A percentile compares a stretch with the other conserved stretches of the same genome.
These are phyloP conservation scores for Fusarium sp. DNA, from an alignment of 2,329 filamentous ascomycete genomes.

Conservation along the genomic window DNA sequence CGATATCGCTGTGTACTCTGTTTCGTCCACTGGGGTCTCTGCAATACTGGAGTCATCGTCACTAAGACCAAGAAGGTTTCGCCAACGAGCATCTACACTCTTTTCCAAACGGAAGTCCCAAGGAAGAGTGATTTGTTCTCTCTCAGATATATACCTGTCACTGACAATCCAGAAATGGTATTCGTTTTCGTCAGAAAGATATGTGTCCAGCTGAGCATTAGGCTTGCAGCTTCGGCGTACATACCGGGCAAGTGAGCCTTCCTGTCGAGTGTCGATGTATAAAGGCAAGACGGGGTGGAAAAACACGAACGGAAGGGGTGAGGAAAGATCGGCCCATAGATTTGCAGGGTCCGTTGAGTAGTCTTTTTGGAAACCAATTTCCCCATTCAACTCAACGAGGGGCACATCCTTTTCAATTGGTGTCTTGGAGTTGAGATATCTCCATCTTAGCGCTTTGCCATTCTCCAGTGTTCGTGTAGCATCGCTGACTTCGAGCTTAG, in stretches of 20 bases:
- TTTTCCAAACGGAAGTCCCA: conserved; percentile 77
- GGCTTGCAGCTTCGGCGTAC: conserved; percentile 92
- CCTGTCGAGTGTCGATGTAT: conserved; percentile 90
- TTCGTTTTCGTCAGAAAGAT: conserved; percentile 80
- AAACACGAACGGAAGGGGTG: conserved; percentile 80
- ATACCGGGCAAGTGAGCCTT: conserved; percentile 88
- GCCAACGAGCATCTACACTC: conserved; percentile 65
- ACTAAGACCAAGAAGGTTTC: conserved; percentile 71
- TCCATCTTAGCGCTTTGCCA: conserved; percentile 72
- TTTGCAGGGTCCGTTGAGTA: conserved; percentile 77
- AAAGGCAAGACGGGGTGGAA: conserved; percentile 91
- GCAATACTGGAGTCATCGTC: conserved; percentile 69
- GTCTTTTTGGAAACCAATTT: conserved; percentile 79
- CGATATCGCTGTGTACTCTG: conserved; percentile 71
- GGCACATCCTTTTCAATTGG: conserved; percentile 69
- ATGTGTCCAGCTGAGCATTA: conserved; percentile 89
- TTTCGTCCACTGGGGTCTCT: conserved; percentile 69
- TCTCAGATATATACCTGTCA: conserved; percentile 77
- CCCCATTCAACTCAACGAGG: conserved; percentile 80
- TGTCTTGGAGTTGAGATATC: conserved; percentile 68
- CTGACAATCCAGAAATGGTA: conserved; percentile 96
- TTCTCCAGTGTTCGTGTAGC: conserved; percentile 53
- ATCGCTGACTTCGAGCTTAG: conserved; percentile 65
- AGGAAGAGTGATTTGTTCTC: conserved; percentile 73
- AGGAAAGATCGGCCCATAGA: conserved; percentile 75